Base-by-base conservation (phyloP, 768 basidiomycete species). In the Boletus coccyginus region DNA sequence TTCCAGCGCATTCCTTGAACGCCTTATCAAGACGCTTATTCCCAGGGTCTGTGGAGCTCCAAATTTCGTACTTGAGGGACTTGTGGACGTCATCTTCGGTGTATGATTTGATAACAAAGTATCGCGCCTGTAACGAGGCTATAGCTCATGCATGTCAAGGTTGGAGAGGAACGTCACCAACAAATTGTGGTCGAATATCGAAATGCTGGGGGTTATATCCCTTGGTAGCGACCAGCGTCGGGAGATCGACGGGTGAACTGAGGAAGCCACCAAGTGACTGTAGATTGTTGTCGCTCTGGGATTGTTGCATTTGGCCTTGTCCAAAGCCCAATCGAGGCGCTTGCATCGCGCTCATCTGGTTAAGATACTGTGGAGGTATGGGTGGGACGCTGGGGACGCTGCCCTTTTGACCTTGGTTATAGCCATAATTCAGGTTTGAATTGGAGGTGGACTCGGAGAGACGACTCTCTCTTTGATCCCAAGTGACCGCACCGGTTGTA, bases 31-130 rank as follows among this genome's bases (percentile, higher is more conserved):
- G 84, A 36, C 97, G 81, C 75, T 98, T 97, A 69, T 99, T 99
- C 3, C 97, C 97, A 1, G 94, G 90, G 68, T 94, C 93, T 0
- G 95, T 97, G 10, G 94, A 96, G 58, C 92, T 93, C 95, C 95
- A 97, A 47, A 98, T 97, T 71, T 96, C 94, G 62, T 96, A 95
- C 66, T 96, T 96, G 65, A 97, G 81, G 16, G 92, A 95, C 72
- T 99, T 99, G 76, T 98, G 96, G 1, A 99, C 96, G 67, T 99
- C 96, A 66, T 98, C 97, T 72, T 98, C 96, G 1, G 97, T 98
- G 74, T 95, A 99, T 0, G 93, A 96, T 71, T 99, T 99, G 80
- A 99, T 98, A 33, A 98, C 96, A 67, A 98, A 98, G 75, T 81
- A 98, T 16, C 95, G 82, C 5, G 96, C 94, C 87, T 93, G 57